Evolutionary conservation across 2,329 filamentous ascomycete genomes (phyloP).

Genomic region (Chaetomium olivaceum): DNA sequence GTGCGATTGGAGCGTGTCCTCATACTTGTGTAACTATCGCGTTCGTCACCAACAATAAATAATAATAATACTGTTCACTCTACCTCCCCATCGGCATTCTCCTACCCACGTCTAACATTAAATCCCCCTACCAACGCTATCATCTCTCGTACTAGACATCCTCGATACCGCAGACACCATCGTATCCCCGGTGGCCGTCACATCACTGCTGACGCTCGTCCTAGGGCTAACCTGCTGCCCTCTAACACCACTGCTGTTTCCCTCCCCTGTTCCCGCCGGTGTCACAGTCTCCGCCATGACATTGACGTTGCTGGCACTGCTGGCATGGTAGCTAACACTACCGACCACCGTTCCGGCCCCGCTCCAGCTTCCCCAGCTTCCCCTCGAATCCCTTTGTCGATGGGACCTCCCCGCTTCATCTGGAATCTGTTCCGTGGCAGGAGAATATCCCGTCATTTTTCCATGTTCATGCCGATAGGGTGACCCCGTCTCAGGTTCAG

Average conservation of each 20-base stretch:
- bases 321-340: not conserved
- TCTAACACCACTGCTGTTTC: not conserved
- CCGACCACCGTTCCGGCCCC: conserved; percentile 1
- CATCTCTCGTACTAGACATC: conserved; percentile 11
- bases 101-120: not conserved
- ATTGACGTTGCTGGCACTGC: not conserved
- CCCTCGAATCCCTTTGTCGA: conserved; percentile 9
- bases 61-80: too few species aligned
- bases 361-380: conserved; percentile 29
- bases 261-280: not conserved
- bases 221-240: conserved; percentile 1
- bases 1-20: too few species aligned
- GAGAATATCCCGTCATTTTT: not conserved
- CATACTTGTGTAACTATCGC: too few species aligned
- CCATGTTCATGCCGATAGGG: not conserved
- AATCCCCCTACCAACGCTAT: not conserved
- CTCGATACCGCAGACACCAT: conserved; percentile 10
- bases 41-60: too few species aligned
- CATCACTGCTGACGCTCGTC: conserved; percentile 9
- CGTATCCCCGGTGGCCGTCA: conserved; percentile 7
- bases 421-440: not conserved
- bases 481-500: not conserved
- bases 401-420: not conserved
- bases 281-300: not conserved
- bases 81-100: too few species aligned